phyloP scores from a whole-genome alignment of 2,329 filamentous ascomycete genomes.

The Pyricularia sp. region DNA sequence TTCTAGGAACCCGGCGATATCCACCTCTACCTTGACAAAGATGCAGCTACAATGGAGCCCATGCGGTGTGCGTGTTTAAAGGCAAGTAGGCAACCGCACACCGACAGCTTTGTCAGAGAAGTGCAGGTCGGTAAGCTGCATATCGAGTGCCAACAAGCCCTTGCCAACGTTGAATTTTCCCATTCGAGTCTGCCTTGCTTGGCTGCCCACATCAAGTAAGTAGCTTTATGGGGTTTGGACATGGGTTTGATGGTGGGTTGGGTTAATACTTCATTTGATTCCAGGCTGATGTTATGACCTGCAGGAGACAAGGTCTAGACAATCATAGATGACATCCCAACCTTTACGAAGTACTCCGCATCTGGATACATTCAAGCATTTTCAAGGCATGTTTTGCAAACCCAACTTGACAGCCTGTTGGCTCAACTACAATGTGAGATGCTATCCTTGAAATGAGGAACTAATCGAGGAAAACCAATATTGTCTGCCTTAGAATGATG shows the following conservation, averaged over 20 bases:
- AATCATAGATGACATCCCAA: not conserved
- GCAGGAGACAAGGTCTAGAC: not conserved
- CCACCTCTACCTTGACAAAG: not conserved
- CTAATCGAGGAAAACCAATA: not conserved
- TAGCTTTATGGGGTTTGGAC: not conserved
- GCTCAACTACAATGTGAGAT: not conserved
- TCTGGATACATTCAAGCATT: not conserved
- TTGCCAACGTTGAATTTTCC: not conserved
- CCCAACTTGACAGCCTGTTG: not conserved
- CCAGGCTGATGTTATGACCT: not conserved
- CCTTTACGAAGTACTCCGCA: too few species aligned
- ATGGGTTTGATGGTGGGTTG: not conserved
- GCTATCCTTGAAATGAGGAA: not conserved
- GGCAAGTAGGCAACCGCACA: not conserved
- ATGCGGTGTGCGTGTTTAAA: not conserved
- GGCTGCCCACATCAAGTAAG: not conserved
- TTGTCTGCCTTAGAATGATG: not conserved
- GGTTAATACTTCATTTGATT: not conserved
- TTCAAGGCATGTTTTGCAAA: not conserved
- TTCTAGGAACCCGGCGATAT: not conserved
- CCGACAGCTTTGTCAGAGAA: not conserved
- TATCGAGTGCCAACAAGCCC: not conserved
- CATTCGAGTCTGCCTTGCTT: not conserved
- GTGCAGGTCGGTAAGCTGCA: not conserved
- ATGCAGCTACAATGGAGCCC: not conserved